A percentile compares a stretch with the other conserved stretches of the same genome.
phyloP scores from a whole-genome alignment of 768 basidiomycete genomes.

The Pisolithus microcarpus region DNA sequence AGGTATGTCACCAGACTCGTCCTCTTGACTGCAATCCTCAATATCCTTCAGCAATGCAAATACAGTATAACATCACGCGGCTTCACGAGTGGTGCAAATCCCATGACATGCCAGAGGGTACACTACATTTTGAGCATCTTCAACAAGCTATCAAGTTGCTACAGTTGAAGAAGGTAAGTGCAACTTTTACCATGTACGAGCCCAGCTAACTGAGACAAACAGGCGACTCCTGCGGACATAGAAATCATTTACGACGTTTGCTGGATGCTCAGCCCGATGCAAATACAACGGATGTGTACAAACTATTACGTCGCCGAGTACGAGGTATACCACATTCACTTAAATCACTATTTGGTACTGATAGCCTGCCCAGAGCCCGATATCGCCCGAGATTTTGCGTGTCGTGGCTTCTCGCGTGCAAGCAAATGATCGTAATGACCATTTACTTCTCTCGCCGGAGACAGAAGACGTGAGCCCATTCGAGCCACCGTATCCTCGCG shows the following conservation, averaged over 20 bases:
- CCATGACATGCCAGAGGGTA: slow-evolving; percentile 98
- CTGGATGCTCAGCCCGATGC: slow-evolving; percentile 99
- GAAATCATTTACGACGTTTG: slow-evolving; percentile 99
- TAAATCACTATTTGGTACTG: not conserved
- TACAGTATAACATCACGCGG: slow-evolving; percentile 97
- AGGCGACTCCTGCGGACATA: slow-evolving; percentile 92
- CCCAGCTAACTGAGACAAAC: slow-evolving; percentile 9
- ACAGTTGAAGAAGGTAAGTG: slow-evolving; percentile 87
- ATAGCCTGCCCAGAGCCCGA: slow-evolving; percentile 63
- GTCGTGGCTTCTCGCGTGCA: slow-evolving; percentile 95
- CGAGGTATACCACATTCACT: slow-evolving; percentile 51
- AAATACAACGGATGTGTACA: slow-evolving; percentile 98
- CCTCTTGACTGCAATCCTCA: slow-evolving; percentile 1
- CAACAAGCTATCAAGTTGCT: slow-evolving; percentile 99
- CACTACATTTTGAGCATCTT: slow-evolving; percentile 93
- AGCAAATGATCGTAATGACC: slow-evolving; percentile 95
- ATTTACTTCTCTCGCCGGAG: slow-evolving; percentile 90
- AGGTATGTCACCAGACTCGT: slow-evolving; percentile 44
- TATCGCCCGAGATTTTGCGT: slow-evolving; percentile 93
- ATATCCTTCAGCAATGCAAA: slow-evolving; percentile 83
- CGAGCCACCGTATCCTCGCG: slow-evolving; percentile 87
- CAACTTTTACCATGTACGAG: not conserved
- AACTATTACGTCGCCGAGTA: slow-evolving; percentile 99
- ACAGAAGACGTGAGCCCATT: slow-evolving; percentile 96
- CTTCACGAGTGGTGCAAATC: slow-evolving; percentile 99